Evolutionary conservation across 139 green algal species (phyloP).

Genomic region (Volvox africanus): DNA sequence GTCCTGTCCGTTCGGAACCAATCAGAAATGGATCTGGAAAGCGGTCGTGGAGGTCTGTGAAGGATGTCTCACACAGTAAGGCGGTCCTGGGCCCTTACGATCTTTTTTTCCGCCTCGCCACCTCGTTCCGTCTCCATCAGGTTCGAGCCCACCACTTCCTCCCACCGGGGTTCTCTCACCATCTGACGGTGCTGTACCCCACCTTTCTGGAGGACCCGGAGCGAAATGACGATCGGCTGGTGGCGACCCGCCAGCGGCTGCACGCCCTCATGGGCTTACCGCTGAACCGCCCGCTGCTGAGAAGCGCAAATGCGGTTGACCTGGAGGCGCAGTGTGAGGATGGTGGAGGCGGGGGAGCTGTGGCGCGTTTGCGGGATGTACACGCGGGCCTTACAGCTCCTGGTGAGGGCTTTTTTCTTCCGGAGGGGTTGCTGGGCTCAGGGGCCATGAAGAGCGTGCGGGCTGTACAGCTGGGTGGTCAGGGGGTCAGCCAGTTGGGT

Average conservation of each 20-base stretch:
- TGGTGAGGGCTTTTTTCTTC: slow-evolving; percentile 36
- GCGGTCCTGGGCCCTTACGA: no score
- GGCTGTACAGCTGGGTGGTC: neutral
- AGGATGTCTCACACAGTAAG: no score
- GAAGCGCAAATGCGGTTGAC: slow-evolving; percentile 73
- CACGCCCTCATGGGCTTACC: slow-evolving; percentile 82
- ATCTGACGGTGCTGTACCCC: slow-evolving; percentile 72
- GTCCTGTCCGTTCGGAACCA: no score
- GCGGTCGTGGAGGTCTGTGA: no score
- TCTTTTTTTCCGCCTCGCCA: no score
- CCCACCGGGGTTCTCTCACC: slow-evolving; percentile 55
- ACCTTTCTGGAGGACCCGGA: slow-evolving; percentile 44
- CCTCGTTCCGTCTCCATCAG: neutral
- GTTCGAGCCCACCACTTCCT: slow-evolving; percentile 60
- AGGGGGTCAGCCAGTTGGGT: neutral
- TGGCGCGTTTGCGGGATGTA: slow-evolving; percentile 76
- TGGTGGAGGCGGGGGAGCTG: neutral
- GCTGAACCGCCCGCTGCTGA: slow-evolving; percentile 79
- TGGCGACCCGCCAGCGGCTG: slow-evolving; percentile 49
- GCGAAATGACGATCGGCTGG: slow-evolving; percentile 58
- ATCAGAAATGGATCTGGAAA: no score
- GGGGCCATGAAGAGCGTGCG: neutral
- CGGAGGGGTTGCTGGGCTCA: neutral
- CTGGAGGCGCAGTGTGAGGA: neutral
- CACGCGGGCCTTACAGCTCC: slow-evolving; percentile 72